phyloP scores from a whole-genome alignment of 805 yeast genomes.

The Kuraishia cidri region DNA sequence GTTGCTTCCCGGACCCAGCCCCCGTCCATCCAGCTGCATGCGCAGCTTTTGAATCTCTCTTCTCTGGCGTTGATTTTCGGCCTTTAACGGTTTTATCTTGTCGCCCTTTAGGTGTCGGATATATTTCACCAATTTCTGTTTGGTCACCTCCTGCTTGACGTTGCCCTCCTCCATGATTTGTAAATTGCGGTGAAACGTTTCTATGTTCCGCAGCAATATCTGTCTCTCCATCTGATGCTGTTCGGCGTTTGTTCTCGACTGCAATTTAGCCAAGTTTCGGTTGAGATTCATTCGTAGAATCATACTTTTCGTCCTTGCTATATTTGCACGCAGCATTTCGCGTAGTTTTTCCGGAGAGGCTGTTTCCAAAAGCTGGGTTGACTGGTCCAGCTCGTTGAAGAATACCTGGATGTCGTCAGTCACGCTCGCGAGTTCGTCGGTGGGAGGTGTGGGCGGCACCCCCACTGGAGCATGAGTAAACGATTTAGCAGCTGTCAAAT shows the following conservation, averaged over 20 bases:
- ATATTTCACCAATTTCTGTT: constrained; percentile 20
- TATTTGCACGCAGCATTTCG: too few relatives aligned
- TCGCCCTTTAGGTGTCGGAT: constrained; percentile 18
- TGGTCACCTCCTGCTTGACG: constrained; percentile 17
- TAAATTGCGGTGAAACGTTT: constrained; percentile 15
- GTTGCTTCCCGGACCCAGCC: too few relatives aligned
- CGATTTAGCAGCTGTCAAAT: too few relatives aligned
- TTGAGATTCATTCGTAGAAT: constrained; percentile 19
- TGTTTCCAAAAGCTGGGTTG: too few relatives aligned
- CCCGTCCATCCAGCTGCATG: too few relatives aligned
- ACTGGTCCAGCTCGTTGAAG: too few relatives aligned
- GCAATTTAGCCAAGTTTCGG: constrained; percentile 19
- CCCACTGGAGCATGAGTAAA: too few relatives aligned
- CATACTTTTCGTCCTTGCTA: constrained; percentile 8
- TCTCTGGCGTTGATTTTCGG: constrained; percentile 16
- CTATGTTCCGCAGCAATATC: constrained; percentile 15
- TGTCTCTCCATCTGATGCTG: constrained; percentile 20
- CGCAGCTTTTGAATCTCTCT: constrained; percentile 12
- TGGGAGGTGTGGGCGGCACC: too few relatives aligned
- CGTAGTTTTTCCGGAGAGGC: too few relatives aligned
- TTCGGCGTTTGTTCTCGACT: constrained; percentile 15
- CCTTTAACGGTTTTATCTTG: constrained; percentile 14
- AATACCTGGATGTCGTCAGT: too few relatives aligned
- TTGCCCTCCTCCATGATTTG: constrained; percentile 17
- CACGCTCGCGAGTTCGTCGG: too few relatives aligned